Evolutionary conservation across 305 asterid genomes (phyloP).

Genomic region (Solanum aculeatissimum): DNA sequence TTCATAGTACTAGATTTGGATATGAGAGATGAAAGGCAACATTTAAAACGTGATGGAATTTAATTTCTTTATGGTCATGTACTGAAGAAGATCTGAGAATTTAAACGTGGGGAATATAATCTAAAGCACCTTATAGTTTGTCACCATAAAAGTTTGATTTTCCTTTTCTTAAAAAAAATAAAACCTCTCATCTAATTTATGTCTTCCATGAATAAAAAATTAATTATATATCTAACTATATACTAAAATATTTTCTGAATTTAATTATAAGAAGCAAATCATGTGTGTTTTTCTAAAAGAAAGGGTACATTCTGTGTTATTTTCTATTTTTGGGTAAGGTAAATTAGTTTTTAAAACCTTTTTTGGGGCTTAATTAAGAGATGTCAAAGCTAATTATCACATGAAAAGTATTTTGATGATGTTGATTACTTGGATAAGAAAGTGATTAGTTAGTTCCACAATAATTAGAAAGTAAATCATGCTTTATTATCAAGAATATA

Average conservation of each 20-base stretch:
- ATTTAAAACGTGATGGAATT: neutral
- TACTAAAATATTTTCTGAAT: neutral
- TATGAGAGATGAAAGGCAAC: slow-evolving; percentile 7
- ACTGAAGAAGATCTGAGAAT: neutral
- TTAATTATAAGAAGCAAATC: neutral
- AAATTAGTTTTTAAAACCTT: neutral
- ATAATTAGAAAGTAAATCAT: neutral
- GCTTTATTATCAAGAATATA: neutral
- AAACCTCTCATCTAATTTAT: neutral
- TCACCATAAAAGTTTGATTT: neutral
- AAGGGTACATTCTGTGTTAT: neutral
- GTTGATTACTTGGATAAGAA: neutral
- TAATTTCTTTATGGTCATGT: neutral
- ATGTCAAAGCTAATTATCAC: neutral
- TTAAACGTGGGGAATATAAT: slow-evolving; percentile 21
- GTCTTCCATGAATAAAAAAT: neutral
- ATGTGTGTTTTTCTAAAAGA: neutral
- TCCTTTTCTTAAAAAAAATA: neutral
- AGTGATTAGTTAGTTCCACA: neutral
- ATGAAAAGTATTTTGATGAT: neutral
- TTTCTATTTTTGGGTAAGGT: neutral
- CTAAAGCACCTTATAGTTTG: neutral
- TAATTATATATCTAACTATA: neutral
- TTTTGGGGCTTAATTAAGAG: neutral
- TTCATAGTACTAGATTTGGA: neutral